Evolutionary conservation across 2,329 filamentous ascomycete species (phyloP).

Genomic region (Xylaria sp.): DNA sequence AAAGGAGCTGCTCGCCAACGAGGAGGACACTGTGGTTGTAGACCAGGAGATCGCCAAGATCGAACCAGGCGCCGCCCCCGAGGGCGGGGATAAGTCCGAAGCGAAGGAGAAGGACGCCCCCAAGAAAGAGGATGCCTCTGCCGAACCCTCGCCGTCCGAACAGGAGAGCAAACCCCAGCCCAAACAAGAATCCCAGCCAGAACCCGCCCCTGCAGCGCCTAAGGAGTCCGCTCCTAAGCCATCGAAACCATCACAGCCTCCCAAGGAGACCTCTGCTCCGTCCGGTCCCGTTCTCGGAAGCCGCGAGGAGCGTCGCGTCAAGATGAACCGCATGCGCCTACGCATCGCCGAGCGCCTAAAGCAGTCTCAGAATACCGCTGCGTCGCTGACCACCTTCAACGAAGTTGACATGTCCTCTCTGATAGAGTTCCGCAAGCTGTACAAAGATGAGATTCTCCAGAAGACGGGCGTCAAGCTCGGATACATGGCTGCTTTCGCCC

Average conservation of each 20-base stretch:
- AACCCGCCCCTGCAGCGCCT: slow-evolving; percentile 51
- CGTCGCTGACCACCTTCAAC: slow-evolving; percentile 97
- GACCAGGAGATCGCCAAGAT: slow-evolving; percentile 91
- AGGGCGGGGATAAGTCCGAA: slow-evolving; percentile 67
- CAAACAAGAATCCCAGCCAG: slow-evolving; percentile 50
- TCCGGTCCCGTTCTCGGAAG: slow-evolving; percentile 67
- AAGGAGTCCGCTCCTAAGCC: slow-evolving; percentile 53
- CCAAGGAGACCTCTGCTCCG: slow-evolving; percentile 55
- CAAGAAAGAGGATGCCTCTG: slow-evolving; percentile 57
- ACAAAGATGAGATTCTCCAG: slow-evolving; percentile 96
- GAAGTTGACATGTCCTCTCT: slow-evolving; percentile 98
- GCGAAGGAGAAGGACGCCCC: slow-evolving; percentile 71
- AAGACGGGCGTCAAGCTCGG: slow-evolving; percentile 97
- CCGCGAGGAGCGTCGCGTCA: slow-evolving; percentile 91
- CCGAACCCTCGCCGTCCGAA: slow-evolving; percentile 58
- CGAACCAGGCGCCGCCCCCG: slow-evolving; percentile 77
- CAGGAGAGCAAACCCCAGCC: slow-evolving; percentile 55
- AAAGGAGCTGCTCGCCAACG: slow-evolving; percentile 89
- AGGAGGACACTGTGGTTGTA: slow-evolving; percentile 95
- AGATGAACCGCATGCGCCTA: slow-evolving; percentile 99
- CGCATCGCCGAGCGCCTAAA: slow-evolving; percentile 97
- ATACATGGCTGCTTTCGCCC: slow-evolving; percentile 99
- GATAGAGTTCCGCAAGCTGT: slow-evolving; percentile 96
- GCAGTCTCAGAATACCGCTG: slow-evolving; percentile 98
- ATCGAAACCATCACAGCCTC: slow-evolving; percentile 53